Evolutionary conservation across 2,329 filamentous ascomycete species (phyloP), one percentile per base, ranked within the genome.

Genomic region (Alternaria ethzedia): DNA sequence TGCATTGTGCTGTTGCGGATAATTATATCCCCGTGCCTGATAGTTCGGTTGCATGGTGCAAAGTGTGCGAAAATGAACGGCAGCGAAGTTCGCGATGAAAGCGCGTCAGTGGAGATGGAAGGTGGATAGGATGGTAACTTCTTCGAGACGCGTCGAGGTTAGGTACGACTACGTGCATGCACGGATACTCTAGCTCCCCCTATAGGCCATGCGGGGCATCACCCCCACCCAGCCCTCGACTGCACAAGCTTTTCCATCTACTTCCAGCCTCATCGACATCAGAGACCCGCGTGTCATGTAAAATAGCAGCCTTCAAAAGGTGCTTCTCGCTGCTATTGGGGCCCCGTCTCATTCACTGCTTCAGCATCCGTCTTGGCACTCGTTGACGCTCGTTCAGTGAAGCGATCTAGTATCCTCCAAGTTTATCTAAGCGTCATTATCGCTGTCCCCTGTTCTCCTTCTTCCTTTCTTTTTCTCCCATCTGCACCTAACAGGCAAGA

Each of bases 31-130:
- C 79, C 81, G 81, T 63, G 60, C 60, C 60, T 63, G 60, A 75
- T 82, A 82, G 74, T 81, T 80, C 70, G 76, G 75, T 71, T 83
- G 81, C 82, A 83, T 83, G 60, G 49, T 81, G 64, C 62, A 64
- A 65, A 67, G 63, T 61, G 65, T 65, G 70, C 60, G 66, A 73
- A 57, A 59, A 67, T 60, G 55, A 59, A 63, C 60, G 68, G 65
- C 72, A 73, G 75, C 75, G 58, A 58, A 54, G 23, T 67, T 70
- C 67, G 69, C 71, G 75, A 75, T 75, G 73, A 57, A 67, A 61
- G 69, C 59, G 62, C 67, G 65, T 56, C 59, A 54, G 64, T 59
- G 65, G 64, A 57, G 67, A 66, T 71, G 67, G 64, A 64, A 63
- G 59, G 59, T 54, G 51, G 59, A 54, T 44, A 67, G 69, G 57